These are phyloP conservation scores for Ustilago crameri DNA, from an alignment of 1,284 basidiomycete genomes.

Conservation along the genomic window DNA sequence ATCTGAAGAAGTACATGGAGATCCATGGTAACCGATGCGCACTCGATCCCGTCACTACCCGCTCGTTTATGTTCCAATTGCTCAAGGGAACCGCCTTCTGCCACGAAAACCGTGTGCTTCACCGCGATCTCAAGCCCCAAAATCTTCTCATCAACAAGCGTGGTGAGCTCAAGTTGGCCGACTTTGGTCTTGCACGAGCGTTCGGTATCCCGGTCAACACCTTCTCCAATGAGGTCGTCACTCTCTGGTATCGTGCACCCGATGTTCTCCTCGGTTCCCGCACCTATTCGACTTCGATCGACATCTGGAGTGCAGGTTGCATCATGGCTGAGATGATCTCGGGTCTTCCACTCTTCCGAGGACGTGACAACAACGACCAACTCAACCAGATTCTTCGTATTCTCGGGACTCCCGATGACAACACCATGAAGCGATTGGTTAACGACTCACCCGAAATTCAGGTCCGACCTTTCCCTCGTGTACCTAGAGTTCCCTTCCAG, in stretches of 20 bases:
- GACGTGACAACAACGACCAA: conserved; percentile 97
- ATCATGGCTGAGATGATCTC: conserved; percentile 94
- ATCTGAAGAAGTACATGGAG: conserved; percentile 99
- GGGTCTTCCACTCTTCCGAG: conserved; percentile 95
- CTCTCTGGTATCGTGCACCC: conserved; percentile 98
- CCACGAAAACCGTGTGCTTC: conserved; percentile 97
- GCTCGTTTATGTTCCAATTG: conserved; percentile 96
- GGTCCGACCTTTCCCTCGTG: conserved; percentile 86
- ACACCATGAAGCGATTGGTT: conserved; percentile 86
- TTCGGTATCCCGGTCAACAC: conserved; percentile 68
- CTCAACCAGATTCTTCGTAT: conserved; percentile 97
- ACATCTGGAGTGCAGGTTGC: conserved; percentile 99
- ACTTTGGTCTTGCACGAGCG: conserved; percentile 87
- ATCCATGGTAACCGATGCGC: conserved; percentile 95
- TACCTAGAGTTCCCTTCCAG: conserved; percentile 88
- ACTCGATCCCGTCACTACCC: conserved; percentile 89
- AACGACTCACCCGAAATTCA: conserved; percentile 93
- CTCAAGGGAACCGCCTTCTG: conserved; percentile 98
- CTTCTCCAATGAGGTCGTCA: conserved; percentile 74
- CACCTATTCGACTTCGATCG: conserved; percentile 97
- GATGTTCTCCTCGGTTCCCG: conserved; percentile 96
- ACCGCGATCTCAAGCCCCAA: conserved; percentile 97
- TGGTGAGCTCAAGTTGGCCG: conserved; percentile 95
- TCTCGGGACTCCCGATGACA: conserved; percentile 92
- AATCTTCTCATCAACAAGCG: conserved; percentile 97